A percentile compares a stretch with the other conserved stretches of the same genome.
phyloP scores from a whole-genome alignment of 2,329 filamentous ascomycete genomes.

The Paecilomyces niveus region DNA sequence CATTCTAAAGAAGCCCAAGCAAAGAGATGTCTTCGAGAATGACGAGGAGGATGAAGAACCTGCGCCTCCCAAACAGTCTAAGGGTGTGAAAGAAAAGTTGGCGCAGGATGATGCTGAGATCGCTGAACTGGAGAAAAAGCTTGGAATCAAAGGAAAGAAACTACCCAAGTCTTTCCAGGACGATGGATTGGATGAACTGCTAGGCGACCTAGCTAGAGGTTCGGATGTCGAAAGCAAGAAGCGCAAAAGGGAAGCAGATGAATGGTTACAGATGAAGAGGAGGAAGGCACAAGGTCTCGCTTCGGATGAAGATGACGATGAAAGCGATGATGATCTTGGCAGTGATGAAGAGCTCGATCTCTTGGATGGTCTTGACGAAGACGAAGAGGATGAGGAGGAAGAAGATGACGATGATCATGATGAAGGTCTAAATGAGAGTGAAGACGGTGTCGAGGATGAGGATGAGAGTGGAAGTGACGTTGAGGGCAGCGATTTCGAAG shows the following conservation, averaged over 20 bases:
- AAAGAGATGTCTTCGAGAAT: conserved; percentile 27
- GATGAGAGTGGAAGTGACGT: conserved; percentile 21
- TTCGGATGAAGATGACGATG: conserved; percentile 21
- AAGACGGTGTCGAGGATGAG: conserved; percentile 18
- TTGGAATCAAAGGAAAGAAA: conserved; percentile 74
- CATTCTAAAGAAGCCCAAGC: conserved; percentile 28
- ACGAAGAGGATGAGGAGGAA: too few relatives aligned
- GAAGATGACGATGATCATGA: conserved; percentile 26
- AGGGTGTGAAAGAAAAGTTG: conserved; percentile 54
- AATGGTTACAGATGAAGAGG: conserved; percentile 54
- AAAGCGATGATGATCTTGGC: conserved; percentile 18
- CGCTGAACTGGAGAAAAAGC: conserved; percentile 73
- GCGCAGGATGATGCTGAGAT: conserved; percentile 85
- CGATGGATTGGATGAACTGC: conserved; percentile 72
- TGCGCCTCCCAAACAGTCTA: conserved; percentile 19
- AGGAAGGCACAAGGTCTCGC: conserved; percentile 40
- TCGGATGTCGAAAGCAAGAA: conserved; percentile 44
- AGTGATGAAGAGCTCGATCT: conserved; percentile 25
- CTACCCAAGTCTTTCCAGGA: conserved; percentile 67
- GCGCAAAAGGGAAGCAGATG: conserved; percentile 57
- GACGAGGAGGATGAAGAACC: conserved; percentile 16
- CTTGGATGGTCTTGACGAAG: conserved; percentile 13
- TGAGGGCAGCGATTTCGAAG: conserved; percentile 31
- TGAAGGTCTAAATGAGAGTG: conserved; percentile 11
- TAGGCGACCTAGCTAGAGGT: conserved; percentile 59